Evolutionary conservation across 2,329 filamentous ascomycete species (phyloP), one percentile per base, ranked within the genome.

Genomic region (Fusarium beomiforme): DNA sequence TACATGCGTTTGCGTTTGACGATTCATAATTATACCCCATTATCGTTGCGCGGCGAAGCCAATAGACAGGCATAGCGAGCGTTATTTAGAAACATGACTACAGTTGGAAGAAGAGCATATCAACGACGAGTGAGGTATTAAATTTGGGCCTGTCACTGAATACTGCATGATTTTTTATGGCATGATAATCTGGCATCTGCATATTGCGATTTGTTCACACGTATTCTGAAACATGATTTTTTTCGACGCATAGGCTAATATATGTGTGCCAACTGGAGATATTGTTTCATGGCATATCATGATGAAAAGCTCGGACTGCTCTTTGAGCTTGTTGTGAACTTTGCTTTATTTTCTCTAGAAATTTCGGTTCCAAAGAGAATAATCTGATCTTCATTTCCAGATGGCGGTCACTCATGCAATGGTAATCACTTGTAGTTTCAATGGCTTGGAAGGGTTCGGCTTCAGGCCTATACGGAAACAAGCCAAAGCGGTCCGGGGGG

Each of bases 11-110:
- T 41, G 58, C 49, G 56, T 72, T 70, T 70, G 50, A 53, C 54
- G 60, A 72, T 71, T 71, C 69, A 71, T 57, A 70, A 65, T 41
- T 70, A 71, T 71, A 71, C 69, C 69, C 69, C 69, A 65, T 69
- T 69, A 60, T 70, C 42, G 55, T 71, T 71, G 50, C 44, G 42
- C 50, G 53, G 50, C 65, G 51, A 54, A 26, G 65, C 54, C 54
- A 21, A 49, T 55, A 39, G 64, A 37, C 53, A 64, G 62, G 69
- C 68, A 71, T 69, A 71, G 69, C 64, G 59, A 71, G 69, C 69
- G 31, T 69, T 71, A 46, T 71, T 71, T 69, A 58, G 64, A 50
- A 49, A 65, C 59, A 64, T 33, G 34, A 65, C 51, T 54, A 34
- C 21, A 60, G 26, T 42, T 66, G 31, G 23, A 61, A 51, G 34